Conservation (phyloP, 768 basidiomycete genomes). For the Mycena leptocephala region DNA sequence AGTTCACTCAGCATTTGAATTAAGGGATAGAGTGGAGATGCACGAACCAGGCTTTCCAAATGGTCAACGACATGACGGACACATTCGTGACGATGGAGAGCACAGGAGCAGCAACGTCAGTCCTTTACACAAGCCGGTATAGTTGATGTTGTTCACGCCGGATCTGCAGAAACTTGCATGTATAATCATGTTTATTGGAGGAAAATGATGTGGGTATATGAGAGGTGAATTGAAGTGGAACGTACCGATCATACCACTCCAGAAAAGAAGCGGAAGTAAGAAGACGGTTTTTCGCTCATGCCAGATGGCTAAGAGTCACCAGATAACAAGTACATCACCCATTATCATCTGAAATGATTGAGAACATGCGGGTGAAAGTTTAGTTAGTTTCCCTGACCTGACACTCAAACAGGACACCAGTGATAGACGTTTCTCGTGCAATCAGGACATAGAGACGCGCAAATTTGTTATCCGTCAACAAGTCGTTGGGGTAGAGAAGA, state of each 20-base stretch:
- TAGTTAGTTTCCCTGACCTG: constrained; percentile 7
- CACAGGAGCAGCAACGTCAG: constrained; percentile 12
- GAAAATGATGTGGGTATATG: constrained; percentile 8
- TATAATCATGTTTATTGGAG: constrained; percentile 8
- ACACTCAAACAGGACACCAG: constrained; percentile 13
- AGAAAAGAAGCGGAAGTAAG: too few species aligned
- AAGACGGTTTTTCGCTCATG: too few species aligned
- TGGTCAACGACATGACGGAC: constrained; percentile 16
- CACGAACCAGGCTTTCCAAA: constrained; percentile 14
- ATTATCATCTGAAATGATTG: constrained; percentile 14
- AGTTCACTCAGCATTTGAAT: constrained; percentile 8
- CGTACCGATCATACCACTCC: too few species aligned
- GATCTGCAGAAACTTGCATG: constrained; percentile 13
- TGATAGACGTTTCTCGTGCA: constrained; percentile 13
- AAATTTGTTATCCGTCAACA: constrained; percentile 11
- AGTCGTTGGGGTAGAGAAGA: constrained; percentile 12
- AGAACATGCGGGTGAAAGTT: constrained; percentile 9
- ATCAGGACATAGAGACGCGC: constrained; percentile 7
- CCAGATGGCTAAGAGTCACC: too few species aligned
- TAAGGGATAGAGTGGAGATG: background rate
- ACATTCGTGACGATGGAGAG: constrained; percentile 9
- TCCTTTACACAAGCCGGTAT: constrained; percentile 12
- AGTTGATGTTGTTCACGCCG: constrained; percentile 9
- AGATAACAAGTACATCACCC: constrained; percentile 15
- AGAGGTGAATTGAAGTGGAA: background rate